phyloP scores from a whole-genome alignment of 192 early-diverging fungal genomes.

The Backusella circina region DNA sequence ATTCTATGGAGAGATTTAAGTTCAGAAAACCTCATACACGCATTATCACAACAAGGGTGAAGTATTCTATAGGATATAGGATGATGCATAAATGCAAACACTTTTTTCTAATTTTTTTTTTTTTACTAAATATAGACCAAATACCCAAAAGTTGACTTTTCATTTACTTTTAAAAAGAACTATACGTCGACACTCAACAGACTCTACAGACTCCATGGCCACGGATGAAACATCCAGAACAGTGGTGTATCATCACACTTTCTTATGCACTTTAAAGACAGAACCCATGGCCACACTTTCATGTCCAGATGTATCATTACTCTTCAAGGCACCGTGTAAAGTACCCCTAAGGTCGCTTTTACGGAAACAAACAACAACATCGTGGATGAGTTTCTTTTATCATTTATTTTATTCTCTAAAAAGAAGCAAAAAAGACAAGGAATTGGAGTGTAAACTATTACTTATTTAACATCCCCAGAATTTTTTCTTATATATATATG shows the following conservation, averaged over 20 bases:
- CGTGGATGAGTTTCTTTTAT: not conserved
- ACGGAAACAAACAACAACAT: not conserved
- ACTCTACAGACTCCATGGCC: not conserved
- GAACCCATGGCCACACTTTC: not conserved
- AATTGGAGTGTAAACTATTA: not conserved
- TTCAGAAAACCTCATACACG: not conserved
- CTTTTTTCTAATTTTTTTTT: not conserved
- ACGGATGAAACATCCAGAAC: not conserved
- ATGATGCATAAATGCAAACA: not conserved
- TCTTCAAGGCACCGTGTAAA: not conserved
- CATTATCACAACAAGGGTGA: constrained; percentile 3
- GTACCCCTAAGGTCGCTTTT: not conserved
- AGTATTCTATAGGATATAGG: not conserved
- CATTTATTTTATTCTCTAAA: not conserved
- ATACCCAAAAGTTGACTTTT: constrained; percentile 20
- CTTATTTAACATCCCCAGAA: too few species aligned
- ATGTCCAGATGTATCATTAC: not conserved
- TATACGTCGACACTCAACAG: not conserved
- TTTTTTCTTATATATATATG: not conserved
- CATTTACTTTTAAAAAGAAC: not conserved
- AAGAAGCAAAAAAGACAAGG: not conserved
- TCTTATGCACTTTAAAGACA: not conserved
- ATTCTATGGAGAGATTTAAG: constrained; percentile 17
- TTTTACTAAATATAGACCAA: constrained; percentile 7
- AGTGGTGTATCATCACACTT: not conserved